phyloP scores from a whole-genome alignment of 345 rosid genomes.

The Syzygium oleosum region DNA sequence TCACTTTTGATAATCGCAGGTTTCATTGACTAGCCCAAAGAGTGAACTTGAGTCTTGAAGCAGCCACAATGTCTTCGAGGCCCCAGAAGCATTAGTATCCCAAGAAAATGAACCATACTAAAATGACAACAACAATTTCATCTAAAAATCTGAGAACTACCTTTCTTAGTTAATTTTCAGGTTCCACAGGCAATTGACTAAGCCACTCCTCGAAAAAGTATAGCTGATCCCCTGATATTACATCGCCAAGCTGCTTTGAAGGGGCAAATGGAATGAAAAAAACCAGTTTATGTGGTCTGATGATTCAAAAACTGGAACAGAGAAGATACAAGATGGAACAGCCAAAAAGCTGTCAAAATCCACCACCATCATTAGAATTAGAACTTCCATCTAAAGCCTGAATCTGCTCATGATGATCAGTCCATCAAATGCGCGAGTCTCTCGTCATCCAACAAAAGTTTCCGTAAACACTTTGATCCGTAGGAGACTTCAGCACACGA shows the following conservation, averaged over 20 bases:
- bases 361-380: not conserved
- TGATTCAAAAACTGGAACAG: not conserved
- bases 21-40: not conserved
- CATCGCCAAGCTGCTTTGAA: not conserved
- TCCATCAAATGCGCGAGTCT: not conserved
- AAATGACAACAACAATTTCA: not conserved
- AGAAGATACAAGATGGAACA: not conserved
- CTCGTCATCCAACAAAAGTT: not conserved
- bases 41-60: not conserved
- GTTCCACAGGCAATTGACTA: not conserved
- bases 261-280: not conserved
- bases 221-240: not conserved
- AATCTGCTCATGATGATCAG: not conserved
- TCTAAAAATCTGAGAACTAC: not conserved
- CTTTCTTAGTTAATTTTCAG: not conserved
- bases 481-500: not conserved
- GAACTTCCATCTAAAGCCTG: not conserved
- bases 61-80: not conserved
- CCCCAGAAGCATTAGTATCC: not conserved
- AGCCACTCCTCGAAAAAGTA: not conserved
- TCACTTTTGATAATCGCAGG: not conserved
- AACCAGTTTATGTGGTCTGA: not conserved
- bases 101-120: not conserved
- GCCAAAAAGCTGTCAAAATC: not conserved
- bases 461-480: not conserved